Base-by-base conservation (phyloP, 495 filamentous ascomycete genomes). In the Hypoxylon intermedium region DNA sequence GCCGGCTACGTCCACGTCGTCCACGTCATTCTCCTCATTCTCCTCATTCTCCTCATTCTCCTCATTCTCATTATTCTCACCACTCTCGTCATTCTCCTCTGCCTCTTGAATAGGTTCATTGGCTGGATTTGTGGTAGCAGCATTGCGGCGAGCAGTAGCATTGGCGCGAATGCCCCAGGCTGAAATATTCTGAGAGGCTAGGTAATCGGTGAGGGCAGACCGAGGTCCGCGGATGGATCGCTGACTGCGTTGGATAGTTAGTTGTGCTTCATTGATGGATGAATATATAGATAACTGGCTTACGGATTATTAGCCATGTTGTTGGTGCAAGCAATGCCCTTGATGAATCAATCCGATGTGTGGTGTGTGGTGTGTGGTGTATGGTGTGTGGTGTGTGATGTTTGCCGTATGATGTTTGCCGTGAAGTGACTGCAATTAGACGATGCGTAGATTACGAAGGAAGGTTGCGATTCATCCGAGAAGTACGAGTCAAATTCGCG, bases 161-260 rank as follows among this genome's bases (percentile, higher is more conserved):
- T 91, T 85, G 50, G 83, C 74, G 33, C 83, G 81, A 60, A 96
- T 96, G 58, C 90, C 86, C 23, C 79, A 76, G 4, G 91, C 91
- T n/a, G 89, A 93, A 68, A 96, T 96, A 60, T 94, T 94, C 71
- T 97, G 88, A 9, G 90, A 87, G 85, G 88, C 89, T 20, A 95
- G 75, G 60, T 91, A 95, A 62, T 92, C 87, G 0, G 89, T 93
- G 47, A 95, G 76, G 23, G 91, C 91, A 15, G 90, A 93, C 63
- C 85, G 86, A 16, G 64, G 67, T 1, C 67, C 64, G 13, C 46
- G 26, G 31, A 68, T 68, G 5, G 23, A 24, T 16, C 34, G 53
- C 20, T 21, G 31, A 33, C 42, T 37, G 6, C 9, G 20, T 23
- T 47, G 12, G 7, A 20, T 9, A 21, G 23, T 63, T 37, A 55